Percentiles rank a stretch among this genome's conserved stretches.
These are phyloP conservation scores for Gardenia jasminoides DNA, from an alignment of 257 asterid species.

Conservation along the genomic window DNA sequence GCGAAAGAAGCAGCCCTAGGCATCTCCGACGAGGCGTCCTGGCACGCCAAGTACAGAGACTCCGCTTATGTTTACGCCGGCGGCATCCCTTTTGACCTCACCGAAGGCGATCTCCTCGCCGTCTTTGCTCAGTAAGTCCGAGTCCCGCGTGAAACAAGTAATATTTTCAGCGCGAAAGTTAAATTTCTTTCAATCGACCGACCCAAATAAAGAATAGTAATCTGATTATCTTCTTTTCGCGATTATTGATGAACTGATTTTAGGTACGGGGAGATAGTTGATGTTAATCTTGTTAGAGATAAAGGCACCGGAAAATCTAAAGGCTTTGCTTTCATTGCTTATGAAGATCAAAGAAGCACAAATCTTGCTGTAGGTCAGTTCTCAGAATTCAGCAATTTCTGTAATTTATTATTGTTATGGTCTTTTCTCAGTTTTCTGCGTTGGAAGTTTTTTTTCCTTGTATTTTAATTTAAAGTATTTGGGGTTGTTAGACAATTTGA, in stretches of 20 bases:
- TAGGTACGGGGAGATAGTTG: conserved; percentile 95
- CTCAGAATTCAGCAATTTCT: conserved; percentile 8
- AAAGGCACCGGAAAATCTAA: conserved; percentile 93
- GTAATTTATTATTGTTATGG: neutral
- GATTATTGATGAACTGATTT: neutral
- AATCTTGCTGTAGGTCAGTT: conserved; percentile 86
- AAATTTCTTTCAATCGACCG: neutral
- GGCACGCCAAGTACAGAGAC: conserved; percentile 94
- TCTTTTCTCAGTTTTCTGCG: neutral
- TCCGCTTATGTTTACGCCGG: conserved; percentile 90
- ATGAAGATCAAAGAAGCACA: conserved; percentile 97
- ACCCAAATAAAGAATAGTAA: neutral
- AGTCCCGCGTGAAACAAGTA: neutral
- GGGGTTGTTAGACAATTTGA: conserved; percentile 61
- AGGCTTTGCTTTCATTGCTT: conserved; percentile 91
- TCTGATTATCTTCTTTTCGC: neutral
- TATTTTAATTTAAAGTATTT: neutral
- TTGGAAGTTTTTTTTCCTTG: neutral
- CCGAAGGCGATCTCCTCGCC: conserved; percentile 97
- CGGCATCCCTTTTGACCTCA: conserved; percentile 84
- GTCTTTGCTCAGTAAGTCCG: conserved; percentile 77
- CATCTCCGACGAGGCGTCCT: conserved; percentile 81
- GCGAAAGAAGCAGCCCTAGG: conserved; percentile 80
- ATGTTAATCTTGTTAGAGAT: conserved; percentile 81
- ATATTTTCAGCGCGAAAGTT: neutral